Evolutionary conservation across 495 filamentous ascomycete species (phyloP).

Genomic region (Daldinia caldariorum): DNA sequence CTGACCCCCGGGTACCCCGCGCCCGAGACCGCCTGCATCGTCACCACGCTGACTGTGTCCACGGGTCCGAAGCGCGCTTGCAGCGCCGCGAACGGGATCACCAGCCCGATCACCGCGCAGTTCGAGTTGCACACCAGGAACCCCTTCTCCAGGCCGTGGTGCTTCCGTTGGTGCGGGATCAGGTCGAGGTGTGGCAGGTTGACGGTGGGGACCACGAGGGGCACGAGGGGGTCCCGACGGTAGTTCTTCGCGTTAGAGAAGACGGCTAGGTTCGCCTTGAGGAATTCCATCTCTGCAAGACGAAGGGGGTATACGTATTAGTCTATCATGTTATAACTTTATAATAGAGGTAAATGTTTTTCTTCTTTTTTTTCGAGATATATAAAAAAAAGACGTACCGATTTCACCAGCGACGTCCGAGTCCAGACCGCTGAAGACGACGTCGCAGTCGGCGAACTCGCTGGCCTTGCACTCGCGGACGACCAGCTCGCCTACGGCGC

Average conservation of each 20-base stretch:
- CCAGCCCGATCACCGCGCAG: conserved; percentile 88
- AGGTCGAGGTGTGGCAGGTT: conserved; percentile 81
- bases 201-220: conserved; percentile 85
- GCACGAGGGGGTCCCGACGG: conserved; percentile 82
- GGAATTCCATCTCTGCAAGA: conserved; percentile 75
- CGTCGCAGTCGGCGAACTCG: conserved; percentile 82
- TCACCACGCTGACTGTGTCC: conserved; percentile 80
- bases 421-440: conserved; percentile 91
- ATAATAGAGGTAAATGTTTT: background rate
- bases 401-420: conserved; percentile 84
- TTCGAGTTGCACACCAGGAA: conserved; percentile 92
- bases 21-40: conserved; percentile 87
- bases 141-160: conserved; percentile 74
- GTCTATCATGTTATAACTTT: background rate
- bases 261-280: conserved; percentile 78
- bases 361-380: no score
- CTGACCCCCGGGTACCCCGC: conserved; percentile 90
- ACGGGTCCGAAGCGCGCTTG: conserved; percentile 79
- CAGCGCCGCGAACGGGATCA: conserved; percentile 87
- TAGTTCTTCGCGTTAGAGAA: conserved; percentile 94
- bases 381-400: conserved; percentile 58
- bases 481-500: conserved; percentile 72
- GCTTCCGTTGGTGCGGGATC: conserved; percentile 77
- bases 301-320: background rate
- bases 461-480: conserved; percentile 78